Base-by-base conservation (phyloP, 176 grass and related monocot genomes). In the Musa itinerans region DNA sequence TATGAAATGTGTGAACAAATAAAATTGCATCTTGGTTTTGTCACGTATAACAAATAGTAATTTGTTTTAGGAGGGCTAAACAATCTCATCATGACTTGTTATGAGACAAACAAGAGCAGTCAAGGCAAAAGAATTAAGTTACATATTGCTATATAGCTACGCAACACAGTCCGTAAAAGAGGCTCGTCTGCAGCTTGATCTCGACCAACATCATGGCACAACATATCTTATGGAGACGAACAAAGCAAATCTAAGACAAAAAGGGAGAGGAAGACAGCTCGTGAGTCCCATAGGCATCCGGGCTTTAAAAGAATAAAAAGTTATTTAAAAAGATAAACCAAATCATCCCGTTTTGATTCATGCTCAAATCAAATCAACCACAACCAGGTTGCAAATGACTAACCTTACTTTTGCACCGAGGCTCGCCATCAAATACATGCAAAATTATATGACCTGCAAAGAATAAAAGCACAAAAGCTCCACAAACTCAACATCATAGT, bases 201-300 rank as follows among this genome's bases (percentile, higher is more conserved):
- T 91, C 94, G 89, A 16, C 94, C 94, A 86, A 98, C 93, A 72
- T 98, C 94, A 87, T 98, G 94, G 19, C 94, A 98, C 94, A 90
- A 98, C 90, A 90, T 98, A 84, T 7, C 54, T 78, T 27, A 54
- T 57, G 78, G 48, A 83, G 63, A 23, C 59, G 52, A 17, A 50
- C 8, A 59, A 10, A 27, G 24, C 10, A 23, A 78, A 62, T 79
- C 51, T 81, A 79, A 52, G 9, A 67, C 87, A 76, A 52, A 73
- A 68, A 20, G 50, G 26, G 26, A 27, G 26, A 27, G 26, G 1
- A 27, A 27, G 2, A 27, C 26, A 27, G 26, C 26, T 27, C 26
- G 26, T 2, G 26, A 27, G 26, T 27, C 25, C 25, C 25, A 26
- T 1, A 26, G 1, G 26, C 26, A 27, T 27, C 26, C 26, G 26